Base-by-base conservation (phyloP, 2,329 filamentous ascomycete species). In the Ceratocystiopsis sp. region DNA sequence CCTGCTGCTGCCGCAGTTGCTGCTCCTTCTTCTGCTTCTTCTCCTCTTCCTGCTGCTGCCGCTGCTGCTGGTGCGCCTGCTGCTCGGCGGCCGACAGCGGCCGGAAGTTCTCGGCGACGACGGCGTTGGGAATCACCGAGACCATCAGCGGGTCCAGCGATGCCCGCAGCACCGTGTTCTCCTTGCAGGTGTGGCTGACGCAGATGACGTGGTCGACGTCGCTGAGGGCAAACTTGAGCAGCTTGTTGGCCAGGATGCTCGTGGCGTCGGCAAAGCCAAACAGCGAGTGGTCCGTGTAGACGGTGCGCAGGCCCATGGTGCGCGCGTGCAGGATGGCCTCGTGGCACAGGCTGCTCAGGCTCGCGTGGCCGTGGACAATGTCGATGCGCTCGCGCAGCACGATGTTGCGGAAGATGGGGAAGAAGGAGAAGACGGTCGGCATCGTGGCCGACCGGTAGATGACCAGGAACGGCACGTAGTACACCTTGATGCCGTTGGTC, bases 181-280 rank as follows among this genome's bases (percentile, higher is more conserved):
- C 91, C 59, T 98, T 98, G 66, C 89, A 95, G 35, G 91, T 98
- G 66, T 98, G 87, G 61, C 86, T 95, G 54, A 98, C 91, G 55
- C 91, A 98, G 39, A 98, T 93, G 48, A 93, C 87, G 68, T 98
- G 91, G 56, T 96, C 91, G 14, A 98, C 87, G 57, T 98, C 91
- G 58, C 89, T 96, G 50, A 98, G 60, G 0, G 78, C 89, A 56
- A 98, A 98, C 59, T 98, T 98, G 44, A 98, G 70, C 35, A 98
- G 67, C 64, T 98, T 98, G 59, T 98, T 98, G 32, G 89, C 93
- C 46, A 98, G 67, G 49, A 98, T 98, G 51, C 89, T 96, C 1
- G 77, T 85, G 1, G 91, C 87, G 61, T 98, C 93, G 38, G 89
- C 91, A 55, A 98, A 98, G 2, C 91, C 91, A 64, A 96, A 96